Percentiles rank a stretch among this genome's conserved stretches.
Evolutionary conservation across 2,329 filamentous ascomycete species (phyloP).

Genomic region (Sarocladiaceae sp.): DNA sequence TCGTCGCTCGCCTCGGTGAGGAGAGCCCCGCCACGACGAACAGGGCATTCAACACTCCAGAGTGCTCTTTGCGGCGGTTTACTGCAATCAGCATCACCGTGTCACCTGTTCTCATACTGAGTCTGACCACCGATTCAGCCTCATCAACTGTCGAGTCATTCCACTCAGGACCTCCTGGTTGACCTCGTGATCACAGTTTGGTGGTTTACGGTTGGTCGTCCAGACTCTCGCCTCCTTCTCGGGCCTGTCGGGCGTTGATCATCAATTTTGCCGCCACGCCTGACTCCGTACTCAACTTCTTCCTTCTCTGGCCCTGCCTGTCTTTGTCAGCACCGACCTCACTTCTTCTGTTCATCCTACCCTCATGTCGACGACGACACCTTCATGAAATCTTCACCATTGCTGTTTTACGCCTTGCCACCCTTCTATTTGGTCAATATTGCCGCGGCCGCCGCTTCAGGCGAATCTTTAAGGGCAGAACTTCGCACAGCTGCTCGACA

Average conservation of each 20-base stretch:
- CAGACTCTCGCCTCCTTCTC: not conserved
- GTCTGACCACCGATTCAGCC: constrained; percentile 7
- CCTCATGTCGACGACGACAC: constrained; percentile 1
- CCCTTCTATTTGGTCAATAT: not conserved
- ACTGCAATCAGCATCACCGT: constrained; percentile 8
- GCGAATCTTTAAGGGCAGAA: not conserved
- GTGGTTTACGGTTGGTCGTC: not conserved
- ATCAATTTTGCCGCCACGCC: not conserved
- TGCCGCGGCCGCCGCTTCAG: not conserved
- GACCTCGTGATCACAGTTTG: not conserved
- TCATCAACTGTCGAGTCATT: constrained; percentile 5
- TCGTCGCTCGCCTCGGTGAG: constrained; percentile 4
- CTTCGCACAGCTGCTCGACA: not conserved
- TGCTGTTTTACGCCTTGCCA: not conserved
- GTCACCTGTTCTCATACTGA: not conserved
- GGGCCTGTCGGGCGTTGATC: not conserved
- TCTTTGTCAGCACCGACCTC: not conserved
- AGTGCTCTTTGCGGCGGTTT: constrained; percentile 9
- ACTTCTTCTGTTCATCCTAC: not conserved
- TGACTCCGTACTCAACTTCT: constrained; percentile 5
- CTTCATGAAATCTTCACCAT: not conserved
- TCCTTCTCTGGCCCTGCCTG: not conserved
- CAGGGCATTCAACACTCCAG: not conserved
- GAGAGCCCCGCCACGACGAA: not conserved
- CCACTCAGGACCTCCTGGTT: not conserved